These are phyloP conservation scores for Collybia sordida DNA, from an alignment of 768 basidiomycete genomes.

Conservation along the genomic window DNA sequence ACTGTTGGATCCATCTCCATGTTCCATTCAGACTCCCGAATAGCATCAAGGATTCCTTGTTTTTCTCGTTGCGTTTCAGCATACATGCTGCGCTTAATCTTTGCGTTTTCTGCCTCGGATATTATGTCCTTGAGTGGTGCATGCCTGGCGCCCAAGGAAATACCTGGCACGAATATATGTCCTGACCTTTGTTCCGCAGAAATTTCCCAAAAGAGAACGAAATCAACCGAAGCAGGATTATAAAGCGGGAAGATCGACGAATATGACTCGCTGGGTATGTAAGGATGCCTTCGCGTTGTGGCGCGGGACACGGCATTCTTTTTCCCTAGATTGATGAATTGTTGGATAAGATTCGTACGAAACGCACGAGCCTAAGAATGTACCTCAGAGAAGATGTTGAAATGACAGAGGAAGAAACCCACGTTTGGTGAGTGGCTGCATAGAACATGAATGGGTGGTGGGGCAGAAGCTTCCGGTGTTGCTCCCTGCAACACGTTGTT, in stretches of 20 bases:
- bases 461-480: constrained; percentile 34
- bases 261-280: constrained; percentile 54
- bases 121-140: constrained; percentile 64
- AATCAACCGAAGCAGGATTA: constrained; percentile 68
- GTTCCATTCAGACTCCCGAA: constrained; percentile 76
- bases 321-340: constrained; percentile 53
- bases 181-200: constrained; percentile 61
- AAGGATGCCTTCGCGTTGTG: constrained; percentile 42
- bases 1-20: constrained; percentile 74
- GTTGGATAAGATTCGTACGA: constrained; percentile 27
- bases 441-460: constrained; percentile 54
- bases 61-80: constrained; percentile 85
- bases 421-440: constrained; percentile 52
- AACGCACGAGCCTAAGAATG: too few relatives aligned
- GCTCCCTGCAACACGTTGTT: constrained; percentile 49
- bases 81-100: constrained; percentile 83
- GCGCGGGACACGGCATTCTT: constrained; percentile 38
- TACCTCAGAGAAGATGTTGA: too few relatives aligned
- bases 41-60: constrained; percentile 60
- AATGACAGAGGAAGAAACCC: constrained; percentile 7
- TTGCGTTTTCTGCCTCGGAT: constrained; percentile 55
- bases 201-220: constrained; percentile 77
- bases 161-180: constrained; percentile 53
- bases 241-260: constrained; percentile 77
- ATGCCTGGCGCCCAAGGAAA: constrained; percentile 68